Base-by-base conservation (phyloP, 768 basidiomycete genomes). In the Auriscalpium vulgare region DNA sequence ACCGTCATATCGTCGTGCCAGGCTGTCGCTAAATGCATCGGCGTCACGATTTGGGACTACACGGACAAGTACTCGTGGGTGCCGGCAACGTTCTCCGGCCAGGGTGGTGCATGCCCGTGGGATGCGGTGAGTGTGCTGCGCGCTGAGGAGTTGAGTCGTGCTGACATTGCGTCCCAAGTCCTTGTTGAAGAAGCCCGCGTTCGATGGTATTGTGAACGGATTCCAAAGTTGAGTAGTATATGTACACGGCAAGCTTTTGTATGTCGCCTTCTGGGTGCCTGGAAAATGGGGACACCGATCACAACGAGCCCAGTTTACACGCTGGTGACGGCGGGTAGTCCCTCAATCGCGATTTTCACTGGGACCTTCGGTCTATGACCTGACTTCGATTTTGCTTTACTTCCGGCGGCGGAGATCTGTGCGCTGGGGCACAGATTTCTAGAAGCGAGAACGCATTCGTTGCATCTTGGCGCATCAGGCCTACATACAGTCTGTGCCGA, bases 401-500 rank as follows among this genome's bases (percentile, higher is more conserved):
- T 63, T 43, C 61, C 35, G 40, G 54, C 68, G 53, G 62, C 50
- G 47, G 63, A 58, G n/a, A 61, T 64, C 48, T 68, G 69, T 7
- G 82, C 85, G 54, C 88, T 89, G 0, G 89, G 88, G 64, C 88
- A 91, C 0, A 87, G 74, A 37, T 73, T 77, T 9, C 71, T 72
- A 0, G 67, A 57, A 58, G 78, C 80, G 48, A 91, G 69, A 10
- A 78, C 74, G 64, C 88, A 91, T 5, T 74, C 67, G 43, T 80
- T 79, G 57, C 88, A 91, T 49, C 77, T 76, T 1, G 88, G 87
- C 1, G 75, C 74, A 7, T 84, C 74, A 7, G 88, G 83, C 2
- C 81, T 67, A 56, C 88, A 91, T 0, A 90, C 73, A 0, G 78
- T 80, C 88, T 90, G 58, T 21, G 21, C 21, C 8, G 46, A 8